Evolutionary conservation across 768 basidiomycete species (phyloP), one percentile per base, ranked within the genome.

Genomic region (Asterophora parasitica): DNA sequence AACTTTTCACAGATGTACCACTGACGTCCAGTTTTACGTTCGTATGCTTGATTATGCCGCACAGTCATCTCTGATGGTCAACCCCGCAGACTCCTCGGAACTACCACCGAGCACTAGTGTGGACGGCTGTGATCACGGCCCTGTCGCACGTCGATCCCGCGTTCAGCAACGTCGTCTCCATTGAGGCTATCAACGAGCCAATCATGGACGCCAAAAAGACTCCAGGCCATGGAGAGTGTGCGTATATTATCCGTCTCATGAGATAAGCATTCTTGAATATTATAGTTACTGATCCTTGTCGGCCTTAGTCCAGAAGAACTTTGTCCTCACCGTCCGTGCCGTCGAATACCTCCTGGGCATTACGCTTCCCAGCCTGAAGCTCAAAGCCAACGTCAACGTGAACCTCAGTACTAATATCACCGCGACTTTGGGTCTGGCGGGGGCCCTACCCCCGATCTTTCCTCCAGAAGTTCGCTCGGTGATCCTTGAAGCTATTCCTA

Each of bases 141-240:
- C 67, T 91, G 4, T 67, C 84, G 1, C 88, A 91, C 55, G 64
- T 85, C 28, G 82, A 89, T 58, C 74, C 86, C 5, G 66, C 70
- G 34, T 91, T 91, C 57, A 65, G 56, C 13, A 78, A 70, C 27
- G 86, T 85, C 15, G 81, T 83, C 35, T 70, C 83, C 1, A 83
- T 91, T 26, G 77, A 91, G 55, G 88, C 88, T 1, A 71, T 84
- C 20, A 91, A 91, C 52, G 88, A 91, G 49, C 85, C 84, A 0
- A 79, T 87, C 56, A 84, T 81, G 83, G 66, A 91, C 57, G 84
- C 85, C 7, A 59, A 48, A 13, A 62, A 72, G 51, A 90, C 88
- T 1, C 87, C 88, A 0, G 78, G 72, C 23, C 81, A 85, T 38
- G 87, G 86, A 16, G 69, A 73, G 34, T 91, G 87, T 88, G 59